Evolutionary conservation across 1,284 basidiomycete species (phyloP), one percentile per base, ranked within the genome.

Genomic region (Kwoniella shivajii): DNA sequence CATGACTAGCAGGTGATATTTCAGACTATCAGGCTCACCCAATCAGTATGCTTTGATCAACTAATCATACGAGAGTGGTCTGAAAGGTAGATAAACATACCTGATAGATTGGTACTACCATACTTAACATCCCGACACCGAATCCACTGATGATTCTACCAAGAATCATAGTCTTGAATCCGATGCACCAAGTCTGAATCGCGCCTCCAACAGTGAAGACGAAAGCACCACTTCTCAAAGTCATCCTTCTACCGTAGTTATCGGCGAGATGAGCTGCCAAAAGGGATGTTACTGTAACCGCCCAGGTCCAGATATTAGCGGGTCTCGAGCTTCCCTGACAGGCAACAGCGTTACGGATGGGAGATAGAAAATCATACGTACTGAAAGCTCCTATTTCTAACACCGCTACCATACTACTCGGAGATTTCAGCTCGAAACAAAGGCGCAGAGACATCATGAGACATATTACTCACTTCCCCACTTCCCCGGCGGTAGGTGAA

Each of bases 91-190:
- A 22, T 6, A 2, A 13, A 50, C 65, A 57, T 26, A 71, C 73
- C 65, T 76, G 95, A 76, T 97, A 99, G 59, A 97, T 96, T 6
- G 95, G 95, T 22, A 98, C 95, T 61, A 97, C 92, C 58, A 94
- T 97, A 51, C 91, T 91, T 48, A 98, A 81, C 63, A 97, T 82
- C 13, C 94, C 95, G 13, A 99, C 95, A 14, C 95, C 95, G 67
- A 91, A 92, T 2, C 94, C 95, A 60, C 89, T 90, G 56, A 94
- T 80, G 44, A 98, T 80, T 38, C 95, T 84, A 13, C 95, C 95
- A 6, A 91, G 60, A 38, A 96, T 85, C 93, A 99, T 98, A 48
- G 83, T 80, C 72, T 81, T 82, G 78, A 90, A 96, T 3, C 93
- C 91, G 4, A 80, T 80, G 7, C 92, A 90, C 66, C 91, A 87